Percentiles rank a stretch among this genome's conserved stretches.
phyloP scores from a whole-genome alignment of 768 basidiomycete genomes.

The Trametes maxima region DNA sequence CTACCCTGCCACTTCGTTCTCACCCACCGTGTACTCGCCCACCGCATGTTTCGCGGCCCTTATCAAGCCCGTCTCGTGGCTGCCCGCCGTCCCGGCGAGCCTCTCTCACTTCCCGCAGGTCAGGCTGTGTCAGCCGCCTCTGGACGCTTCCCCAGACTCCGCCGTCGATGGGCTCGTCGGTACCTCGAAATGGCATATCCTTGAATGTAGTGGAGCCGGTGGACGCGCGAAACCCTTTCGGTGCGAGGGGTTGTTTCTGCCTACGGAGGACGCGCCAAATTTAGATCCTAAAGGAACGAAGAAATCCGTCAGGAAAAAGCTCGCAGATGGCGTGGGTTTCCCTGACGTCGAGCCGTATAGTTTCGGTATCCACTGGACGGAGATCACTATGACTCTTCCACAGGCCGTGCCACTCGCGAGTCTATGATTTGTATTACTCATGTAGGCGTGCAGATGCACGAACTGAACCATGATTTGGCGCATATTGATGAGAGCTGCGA shows the following conservation, averaged over 20 bases:
- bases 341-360: constrained; percentile 17
- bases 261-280: background rate
- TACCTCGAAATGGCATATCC: constrained; percentile 6
- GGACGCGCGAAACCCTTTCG: constrained; percentile 15
- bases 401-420: constrained; percentile 15
- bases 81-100: constrained; percentile 15
- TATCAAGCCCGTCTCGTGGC: constrained; percentile 17
- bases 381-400: constrained; percentile 10
- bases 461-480: no score
- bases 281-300: background rate
- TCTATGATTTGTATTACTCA: background rate
- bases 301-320: background rate
- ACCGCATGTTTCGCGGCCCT: constrained; percentile 18
- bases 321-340: constrained; percentile 16
- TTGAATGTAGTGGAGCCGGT: constrained; percentile 3
- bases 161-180: constrained; percentile 10
- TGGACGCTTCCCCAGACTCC: constrained; percentile 1
- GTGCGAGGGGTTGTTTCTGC: constrained; percentile 8
- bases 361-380: constrained; percentile 18
- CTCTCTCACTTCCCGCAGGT: constrained; percentile 15
- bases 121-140: constrained; percentile 19
- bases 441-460: background rate
- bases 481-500: no score
- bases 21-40: constrained; percentile 8
- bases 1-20: constrained; percentile 17